These are phyloP conservation scores for Fusarium sp. DNA, from an alignment of 2,329 filamentous ascomycete genomes.

Conservation along the genomic window DNA sequence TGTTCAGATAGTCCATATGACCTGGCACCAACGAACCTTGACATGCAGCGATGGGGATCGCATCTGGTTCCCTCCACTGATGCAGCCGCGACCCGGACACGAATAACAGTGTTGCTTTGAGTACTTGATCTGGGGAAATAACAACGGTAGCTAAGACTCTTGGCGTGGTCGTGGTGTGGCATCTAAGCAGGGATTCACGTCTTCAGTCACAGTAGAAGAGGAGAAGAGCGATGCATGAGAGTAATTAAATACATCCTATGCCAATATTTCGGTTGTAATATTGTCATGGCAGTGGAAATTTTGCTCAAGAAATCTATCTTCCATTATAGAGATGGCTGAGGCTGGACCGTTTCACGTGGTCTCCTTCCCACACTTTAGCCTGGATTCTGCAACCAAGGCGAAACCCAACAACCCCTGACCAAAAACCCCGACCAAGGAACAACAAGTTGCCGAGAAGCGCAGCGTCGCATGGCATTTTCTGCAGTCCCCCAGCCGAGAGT, in stretches of 20 bases:
- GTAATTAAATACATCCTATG: background rate
- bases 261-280: background rate
- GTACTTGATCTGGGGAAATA: background rate
- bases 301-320: background rate
- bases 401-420: slow-evolving; percentile 17
- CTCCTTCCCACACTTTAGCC: background rate
- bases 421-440: background rate
- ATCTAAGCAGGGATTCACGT: background rate
- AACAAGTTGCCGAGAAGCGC: background rate
- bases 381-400: slow-evolving; percentile 31
- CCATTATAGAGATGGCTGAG: background rate
- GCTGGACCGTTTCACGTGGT: background rate
- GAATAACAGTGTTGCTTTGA: background rate
- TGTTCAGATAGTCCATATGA: background rate
- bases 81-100: background rate
- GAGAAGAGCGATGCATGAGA: background rate
- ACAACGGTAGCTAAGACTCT: background rate
- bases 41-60: background rate
- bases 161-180: background rate
- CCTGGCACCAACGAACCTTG: background rate
- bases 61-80: background rate
- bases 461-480: slow-evolving; percentile 11
- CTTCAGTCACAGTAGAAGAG: background rate
- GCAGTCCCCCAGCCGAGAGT: background rate
- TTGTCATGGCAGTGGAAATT: background rate